phyloP scores from a whole-genome alignment of 176 grass and related monocot genomes.

The Poa pratensis region DNA sequence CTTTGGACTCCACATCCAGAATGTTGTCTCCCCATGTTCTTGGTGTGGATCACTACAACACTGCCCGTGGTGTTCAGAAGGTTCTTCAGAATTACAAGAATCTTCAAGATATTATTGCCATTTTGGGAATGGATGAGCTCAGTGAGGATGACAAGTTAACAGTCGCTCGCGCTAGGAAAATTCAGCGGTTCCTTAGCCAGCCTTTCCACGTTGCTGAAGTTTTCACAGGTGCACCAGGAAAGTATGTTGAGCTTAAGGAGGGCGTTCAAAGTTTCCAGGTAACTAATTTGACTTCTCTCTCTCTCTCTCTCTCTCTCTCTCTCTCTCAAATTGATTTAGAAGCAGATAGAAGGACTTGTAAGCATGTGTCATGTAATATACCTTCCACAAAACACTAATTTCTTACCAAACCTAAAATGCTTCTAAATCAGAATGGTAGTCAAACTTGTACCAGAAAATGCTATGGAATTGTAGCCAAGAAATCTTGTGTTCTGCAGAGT shows the following conservation, averaged over 20 bases:
- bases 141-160: conserved; percentile 97
- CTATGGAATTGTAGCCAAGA: not conserved
- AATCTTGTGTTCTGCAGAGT: not conserved
- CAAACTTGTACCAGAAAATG: not conserved
- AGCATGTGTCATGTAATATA: too few species aligned
- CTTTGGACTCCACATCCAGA: conserved; percentile 93
- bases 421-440: too few species aligned
- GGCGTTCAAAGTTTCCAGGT: conserved; percentile 92
- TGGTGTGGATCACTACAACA: conserved; percentile 91
- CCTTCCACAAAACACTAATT: too few species aligned
- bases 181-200: conserved; percentile 93
- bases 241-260: conserved; percentile 92
- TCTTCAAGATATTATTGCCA: conserved; percentile 99
- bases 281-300: conserved; percentile 25
- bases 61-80: conserved; percentile 98
- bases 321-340: not conserved
- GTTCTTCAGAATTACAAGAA: conserved; percentile 99
- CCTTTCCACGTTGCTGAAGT: conserved; percentile 98
- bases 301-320: not conserved
- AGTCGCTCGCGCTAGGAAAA: conserved; percentile 92
- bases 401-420: too few species aligned
- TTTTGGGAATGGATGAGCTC: conserved; percentile 98
- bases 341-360: too few species aligned
- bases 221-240: conserved; percentile 95
- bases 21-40: conserved; percentile 95